Base-by-base conservation (phyloP, 1,284 basidiomycete genomes). In the Naganishia sp. region DNA sequence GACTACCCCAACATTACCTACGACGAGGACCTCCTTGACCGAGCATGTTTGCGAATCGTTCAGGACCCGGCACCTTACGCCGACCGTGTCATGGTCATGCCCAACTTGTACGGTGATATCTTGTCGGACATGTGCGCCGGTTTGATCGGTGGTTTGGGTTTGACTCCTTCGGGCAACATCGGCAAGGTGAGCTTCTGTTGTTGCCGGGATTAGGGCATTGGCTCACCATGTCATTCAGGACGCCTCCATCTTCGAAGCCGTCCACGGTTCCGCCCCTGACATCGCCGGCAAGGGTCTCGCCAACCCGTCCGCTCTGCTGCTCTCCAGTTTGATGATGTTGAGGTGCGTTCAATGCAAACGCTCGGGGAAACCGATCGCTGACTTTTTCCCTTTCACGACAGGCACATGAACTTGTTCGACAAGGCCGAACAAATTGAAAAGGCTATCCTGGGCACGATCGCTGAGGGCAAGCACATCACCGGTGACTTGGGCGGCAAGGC, bases 1-100 rank as follows among this genome's bases (percentile, higher is more conserved):
- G 94, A 94, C 70, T 99, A 90, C 86, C 96, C 96, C 45, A 87
- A 90, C 70, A 88, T 99, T 75, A 75, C 76, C 45, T 99, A 99
- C 80, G 94, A 98, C 79, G 96, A 99, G 81, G 96, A 99, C 81
- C 85, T 99, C 55, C 85, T 99, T 70, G 96, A 99, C 82, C 89
- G 96, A 73, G 94, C 91, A 72, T 99, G 96, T 83, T 85, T 99
- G 65, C 88, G 93, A 83, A 85, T 95, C 73, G 90, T 91, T 42
- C 90, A 92, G 80, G 94, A 99, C 82, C 96, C 96, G 43, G 84
- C 82, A 72, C 96, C 96, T 11, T 99, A 89, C 83, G 85, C 91
- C 55, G 94, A 98, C 83, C 90, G 93, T 68, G 96, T 99, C 74
- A 99, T 99, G 95, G 96, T 99, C 73, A 99, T 99, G 95, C 96